A percentile compares a stretch with the other conserved stretches of the same genome.
phyloP scores from a whole-genome alignment of 371 early-diverging fungal species.

The Fennellomyces sp. region DNA sequence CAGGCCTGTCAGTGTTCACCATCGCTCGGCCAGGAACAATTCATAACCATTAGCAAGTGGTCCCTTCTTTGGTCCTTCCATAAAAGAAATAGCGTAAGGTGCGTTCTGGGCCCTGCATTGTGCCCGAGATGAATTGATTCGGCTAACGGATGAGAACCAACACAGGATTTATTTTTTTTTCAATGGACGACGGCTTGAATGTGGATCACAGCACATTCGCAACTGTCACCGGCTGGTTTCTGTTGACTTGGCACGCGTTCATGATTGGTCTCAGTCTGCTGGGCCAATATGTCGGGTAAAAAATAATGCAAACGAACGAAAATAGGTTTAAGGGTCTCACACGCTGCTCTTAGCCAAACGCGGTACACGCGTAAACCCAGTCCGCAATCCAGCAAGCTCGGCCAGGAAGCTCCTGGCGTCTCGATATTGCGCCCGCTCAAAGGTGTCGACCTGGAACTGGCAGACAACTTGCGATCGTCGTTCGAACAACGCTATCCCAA shows the following conservation, averaged over 20 bases:
- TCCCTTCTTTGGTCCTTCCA: too few relatives aligned
- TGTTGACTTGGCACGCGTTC: slow-evolving; percentile 43
- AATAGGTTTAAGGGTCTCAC: background rate
- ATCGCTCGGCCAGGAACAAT: too few relatives aligned
- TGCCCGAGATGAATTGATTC: background rate
- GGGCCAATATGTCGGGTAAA: slow-evolving; percentile 50
- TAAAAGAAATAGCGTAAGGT: too few relatives aligned
- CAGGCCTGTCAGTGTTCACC: too few relatives aligned
- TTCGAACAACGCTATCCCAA: slow-evolving; percentile 84
- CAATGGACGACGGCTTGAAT: background rate
- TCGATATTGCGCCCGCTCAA: slow-evolving; percentile 92
- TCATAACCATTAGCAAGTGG: too few relatives aligned
- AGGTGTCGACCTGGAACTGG: slow-evolving; percentile 84
- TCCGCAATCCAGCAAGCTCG: slow-evolving; percentile 48
- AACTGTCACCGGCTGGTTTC: slow-evolving; percentile 9
- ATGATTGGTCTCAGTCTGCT: slow-evolving; percentile 42
- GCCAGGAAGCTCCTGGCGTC: slow-evolving; percentile 63
- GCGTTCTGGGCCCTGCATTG: too few relatives aligned
- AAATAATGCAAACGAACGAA: background rate
- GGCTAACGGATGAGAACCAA: too few relatives aligned
- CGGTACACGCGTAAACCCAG: slow-evolving; percentile 49
- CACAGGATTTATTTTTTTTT: too few relatives aligned
- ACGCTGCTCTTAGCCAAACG: slow-evolving; percentile 40
- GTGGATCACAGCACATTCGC: slow-evolving; percentile 12
- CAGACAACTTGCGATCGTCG: slow-evolving; percentile 78